These are phyloP conservation scores for Corymbia calophylla DNA, from an alignment of 441 rosid genomes.

Conservation along the genomic window DNA sequence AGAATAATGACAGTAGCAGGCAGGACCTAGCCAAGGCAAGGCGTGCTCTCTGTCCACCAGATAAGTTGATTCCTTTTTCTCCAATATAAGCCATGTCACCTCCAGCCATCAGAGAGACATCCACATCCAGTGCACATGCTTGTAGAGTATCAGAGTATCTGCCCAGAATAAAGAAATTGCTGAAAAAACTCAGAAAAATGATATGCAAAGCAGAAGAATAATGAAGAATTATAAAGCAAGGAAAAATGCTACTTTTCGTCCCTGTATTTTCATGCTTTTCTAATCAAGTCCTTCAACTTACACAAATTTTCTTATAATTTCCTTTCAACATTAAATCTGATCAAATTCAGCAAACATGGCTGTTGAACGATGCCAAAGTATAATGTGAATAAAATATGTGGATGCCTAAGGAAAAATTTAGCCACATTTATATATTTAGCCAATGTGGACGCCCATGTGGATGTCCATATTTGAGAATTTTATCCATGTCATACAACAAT, in stretches of 20 bases:
- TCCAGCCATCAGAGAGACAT: conserved; percentile 78
- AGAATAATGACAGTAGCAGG: conserved; percentile 3
- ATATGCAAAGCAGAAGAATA: background rate
- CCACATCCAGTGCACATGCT: conserved; percentile 82
- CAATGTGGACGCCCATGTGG: background rate
- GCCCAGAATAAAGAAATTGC: conserved; percentile 7
- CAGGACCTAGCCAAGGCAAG: conserved; percentile 90
- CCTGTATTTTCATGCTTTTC: background rate
- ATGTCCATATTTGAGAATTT: background rate
- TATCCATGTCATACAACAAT: background rate
- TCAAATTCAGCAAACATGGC: background rate
- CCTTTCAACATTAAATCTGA: background rate
- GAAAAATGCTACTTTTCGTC: background rate
- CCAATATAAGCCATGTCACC: conserved; percentile 85
- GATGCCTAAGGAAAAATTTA: background rate
- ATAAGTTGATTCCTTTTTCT: conserved; percentile 86
- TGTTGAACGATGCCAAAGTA: background rate
- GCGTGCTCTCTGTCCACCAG: conserved; percentile 99
- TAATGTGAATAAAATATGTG: background rate
- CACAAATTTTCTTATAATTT: background rate
- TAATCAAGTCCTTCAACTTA: background rate
- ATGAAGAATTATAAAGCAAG: background rate
- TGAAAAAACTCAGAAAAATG: background rate
- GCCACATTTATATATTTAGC: background rate
- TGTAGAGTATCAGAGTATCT: conserved; percentile 60